Percentiles rank a stretch among this genome's conserved stretches.
Conservation (phyloP, 257 asterid genomes). For the Paraleonurus japonicus region DNA sequence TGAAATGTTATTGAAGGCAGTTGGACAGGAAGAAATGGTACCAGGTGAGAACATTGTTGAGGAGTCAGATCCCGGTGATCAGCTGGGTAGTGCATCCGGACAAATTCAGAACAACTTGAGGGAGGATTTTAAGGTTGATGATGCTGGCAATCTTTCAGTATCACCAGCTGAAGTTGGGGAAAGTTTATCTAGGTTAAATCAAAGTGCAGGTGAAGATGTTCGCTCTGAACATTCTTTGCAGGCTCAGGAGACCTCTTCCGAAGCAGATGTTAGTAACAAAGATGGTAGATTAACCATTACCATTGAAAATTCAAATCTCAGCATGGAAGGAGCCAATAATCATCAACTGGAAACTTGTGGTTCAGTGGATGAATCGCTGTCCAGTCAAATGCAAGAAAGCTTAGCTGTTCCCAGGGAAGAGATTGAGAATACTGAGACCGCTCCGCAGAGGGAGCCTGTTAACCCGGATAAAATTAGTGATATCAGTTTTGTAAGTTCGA, state of each 20-base stretch:
- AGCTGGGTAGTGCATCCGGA: conserved; percentile 39
- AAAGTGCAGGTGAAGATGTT: conserved; percentile 32
- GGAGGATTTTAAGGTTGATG: conserved; percentile 40
- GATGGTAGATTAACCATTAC: conserved; percentile 26
- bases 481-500: conserved; percentile 32
- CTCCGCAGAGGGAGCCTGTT: conserved; percentile 34
- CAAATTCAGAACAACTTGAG: conserved; percentile 35
- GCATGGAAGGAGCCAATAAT: conserved; percentile 30
- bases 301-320: conserved; percentile 27
- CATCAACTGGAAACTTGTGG: conserved; percentile 34
- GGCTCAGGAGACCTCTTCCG: conserved; percentile 41
- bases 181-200: conserved; percentile 32
- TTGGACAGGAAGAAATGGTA: conserved; percentile 89
- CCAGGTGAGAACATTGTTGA: conserved; percentile 53
- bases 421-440: conserved; percentile 32
- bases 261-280: conserved; percentile 34
- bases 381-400: conserved; percentile 37
- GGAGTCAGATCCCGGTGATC: conserved; percentile 52
- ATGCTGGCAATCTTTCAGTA: conserved; percentile 27
- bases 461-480: conserved; percentile 36
- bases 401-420: conserved; percentile 30
- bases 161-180: conserved; percentile 40
- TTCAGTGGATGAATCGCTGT: conserved; percentile 34
- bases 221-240: conserved; percentile 27
- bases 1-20: conserved; percentile 92